Evolutionary conservation across 2,329 filamentous ascomycete species (phyloP), one percentile per base, ranked within the genome.

Genomic region (Talaromyces marneffei): DNA sequence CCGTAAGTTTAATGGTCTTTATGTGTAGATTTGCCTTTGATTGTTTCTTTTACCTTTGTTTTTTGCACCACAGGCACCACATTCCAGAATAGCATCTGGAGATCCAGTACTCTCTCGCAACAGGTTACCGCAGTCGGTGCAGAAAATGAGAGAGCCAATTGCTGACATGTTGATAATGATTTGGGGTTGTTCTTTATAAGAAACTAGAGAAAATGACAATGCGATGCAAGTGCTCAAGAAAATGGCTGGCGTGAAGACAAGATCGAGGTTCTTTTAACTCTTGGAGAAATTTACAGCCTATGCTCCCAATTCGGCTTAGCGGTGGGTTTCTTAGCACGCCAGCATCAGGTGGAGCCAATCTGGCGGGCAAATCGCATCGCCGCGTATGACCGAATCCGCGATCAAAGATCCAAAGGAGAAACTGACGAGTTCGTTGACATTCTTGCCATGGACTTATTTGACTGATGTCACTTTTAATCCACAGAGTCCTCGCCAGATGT

Each of bases 131-230:
- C 93, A 97, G 73, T 92, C 90, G 59, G 84, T 90, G 80, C 93
- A 97, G 76, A 97, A 97, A 37, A 96, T 87, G 42, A 97, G 82
- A 57, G 92, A 93, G 60, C 92, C 93, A 67, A 97, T 92, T 18
- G 90, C 87, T 66, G 92, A 87, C 93, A 97, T 97, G 2, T 18
- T 59, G 29, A n/a, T 25, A 35, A 54, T n/a, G 12, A 33, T 18
- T 12, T n/a, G 3, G 3, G 6, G 25, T 27, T 29, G 16, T 39
- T 40, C 14, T 55, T 12, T 18, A 10, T 18, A 31, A 42, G 53
- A 39, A n/a, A 25, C 20, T 12, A 1, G n/a, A 14, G 46, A 12
- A 33, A 52, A 52, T 52, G 29, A 29, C 27, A 20, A 35, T 10
- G 48, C 48, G 48, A 23, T 52, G 48, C 46, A 31, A 52, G 25